Evolutionary conservation across 2,329 filamentous ascomycete genomes (phyloP), one percentile per base, ranked within the genome.

Genomic region (Furcasterigmium sp.): DNA sequence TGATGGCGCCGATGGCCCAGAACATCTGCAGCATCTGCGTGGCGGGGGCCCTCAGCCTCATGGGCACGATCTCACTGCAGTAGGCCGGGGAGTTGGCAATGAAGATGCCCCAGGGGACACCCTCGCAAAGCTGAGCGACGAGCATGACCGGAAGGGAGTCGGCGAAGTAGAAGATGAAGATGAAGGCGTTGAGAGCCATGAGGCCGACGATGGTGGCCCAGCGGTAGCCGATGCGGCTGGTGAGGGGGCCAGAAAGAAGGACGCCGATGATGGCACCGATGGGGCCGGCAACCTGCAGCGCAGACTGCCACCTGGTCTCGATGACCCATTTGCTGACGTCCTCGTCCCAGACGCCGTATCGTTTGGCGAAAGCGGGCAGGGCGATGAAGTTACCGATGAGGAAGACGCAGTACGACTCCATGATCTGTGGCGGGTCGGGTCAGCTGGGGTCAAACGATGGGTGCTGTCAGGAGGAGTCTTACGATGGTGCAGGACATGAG

Each of bases 1-100:
- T 78, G 56, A 83, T 82, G 28, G 62, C 59, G 20, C 78, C 79
- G 54, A 83, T 75, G 15, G 78, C 73, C 78, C 78, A 83, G 64
- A 77, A 79, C 77, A 82, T 82, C 62, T 83, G 79, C 59, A 83
- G 53, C 72, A 78, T 82, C 60, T 78, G 73, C 3, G 79, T 83
- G 5, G 70, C 70, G 17, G 76, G 72, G 42, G 73, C 79, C 57
- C 78, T 63, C 43, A 84, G 60, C 54, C 64, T 63, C 41, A 83
- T 69, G 2, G 79, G 79, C 3, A 80, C 76, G 44, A 84, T 79
- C 57, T 84, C 80, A 53, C 62, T 63, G 59, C 72, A 78, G 64
- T 82, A 84, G 7, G 80, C 79, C 1, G 80, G 80, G 5, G 79
- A 72, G 56, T 82, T 82, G 56, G 79, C 78, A 51, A 82, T 80